Conservation (phyloP, 2,329 filamentous ascomycete species). For the Colletotrichum sp. region DNA sequence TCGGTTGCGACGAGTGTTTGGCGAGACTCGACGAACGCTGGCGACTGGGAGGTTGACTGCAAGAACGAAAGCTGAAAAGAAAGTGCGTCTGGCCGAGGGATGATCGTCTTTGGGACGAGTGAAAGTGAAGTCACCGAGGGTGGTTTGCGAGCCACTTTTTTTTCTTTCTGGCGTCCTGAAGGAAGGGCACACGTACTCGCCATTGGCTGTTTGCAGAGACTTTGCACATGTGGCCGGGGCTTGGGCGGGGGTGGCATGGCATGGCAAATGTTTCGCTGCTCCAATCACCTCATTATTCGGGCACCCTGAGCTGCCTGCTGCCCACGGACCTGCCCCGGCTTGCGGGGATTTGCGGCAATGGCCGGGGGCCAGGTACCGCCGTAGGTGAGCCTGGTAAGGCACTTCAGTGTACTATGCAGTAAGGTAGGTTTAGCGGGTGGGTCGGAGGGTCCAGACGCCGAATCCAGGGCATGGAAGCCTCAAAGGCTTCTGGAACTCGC, state of each 20-base stretch:
- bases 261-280: not conserved
- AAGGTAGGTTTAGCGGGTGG: not conserved
- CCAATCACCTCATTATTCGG: not conserved
- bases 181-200: not conserved
- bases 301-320: not conserved
- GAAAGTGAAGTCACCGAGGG: not conserved
- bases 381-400: too few relatives aligned
- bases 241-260: not conserved
- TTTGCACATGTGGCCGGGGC: not conserved
- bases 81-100: not conserved
- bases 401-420: not conserved
- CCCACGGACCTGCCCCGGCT: not conserved
- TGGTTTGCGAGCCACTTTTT: not conserved
- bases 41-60: not conserved
- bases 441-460: not conserved
- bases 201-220: not conserved
- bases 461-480: not conserved
- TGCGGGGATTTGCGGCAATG: not conserved
- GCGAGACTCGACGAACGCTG: not conserved
- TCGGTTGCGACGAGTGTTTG: not conserved
- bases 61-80: not conserved
- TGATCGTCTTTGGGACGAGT: not conserved
- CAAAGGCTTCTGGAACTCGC: not conserved
- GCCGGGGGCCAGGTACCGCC: not conserved
- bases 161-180: not conserved